Evolutionary conservation across 2,329 filamentous ascomycete species (phyloP), one percentile per base, ranked within the genome.

Genomic region (Fusarium albidum): DNA sequence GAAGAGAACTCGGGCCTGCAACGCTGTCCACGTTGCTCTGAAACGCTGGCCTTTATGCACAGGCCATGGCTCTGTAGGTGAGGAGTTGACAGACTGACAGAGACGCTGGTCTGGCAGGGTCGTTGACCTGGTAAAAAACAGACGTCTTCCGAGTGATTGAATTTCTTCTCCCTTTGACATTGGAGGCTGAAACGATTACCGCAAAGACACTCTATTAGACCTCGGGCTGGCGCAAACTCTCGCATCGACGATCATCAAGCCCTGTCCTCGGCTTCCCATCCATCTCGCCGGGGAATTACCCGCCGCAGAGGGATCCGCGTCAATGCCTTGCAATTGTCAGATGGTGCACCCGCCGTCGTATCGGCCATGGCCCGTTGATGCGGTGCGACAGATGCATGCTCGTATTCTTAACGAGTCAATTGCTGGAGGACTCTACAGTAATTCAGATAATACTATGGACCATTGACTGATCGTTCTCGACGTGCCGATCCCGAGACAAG

Each of bases 341-440:
- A 25, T 29, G 15, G 14, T 29, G 13, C 17, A 26, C 48, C 35
- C 10, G 45, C 17, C 15, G 29, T 39, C 59, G 59, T 61, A 63
- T 63, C 55, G 53, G 46, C 17, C 48, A 62, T 61, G 46, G 44
- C 47, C 59, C 51, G 43, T 34, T 7, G 47, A 54, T 37, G 59
- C 41, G 54, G 59, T 63, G 55, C 51, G 45, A 60, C 58, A 41
- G 33, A 57, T 52, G 43, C 48, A 49, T 13, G 41, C 44, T 57
- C 52, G 57, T 61, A 57, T 50, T 42, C n/a, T 34, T 45, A 13
- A 41, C 38, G 34, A 29, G 11, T 17, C 13, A 18, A 26, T 26
- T 12, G n/a, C n/a, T n/a, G n/a, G n/a, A n/a, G n/a, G n/a, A n/a
- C n/a, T n/a, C n/a, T n/a, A n/a, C n/a, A n/a, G n/a, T n/a, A n/a